Evolutionary conservation across 306 rosid genomes (phyloP), one percentile per base, ranked within the genome.

Genomic region (Comarum palustre): DNA sequence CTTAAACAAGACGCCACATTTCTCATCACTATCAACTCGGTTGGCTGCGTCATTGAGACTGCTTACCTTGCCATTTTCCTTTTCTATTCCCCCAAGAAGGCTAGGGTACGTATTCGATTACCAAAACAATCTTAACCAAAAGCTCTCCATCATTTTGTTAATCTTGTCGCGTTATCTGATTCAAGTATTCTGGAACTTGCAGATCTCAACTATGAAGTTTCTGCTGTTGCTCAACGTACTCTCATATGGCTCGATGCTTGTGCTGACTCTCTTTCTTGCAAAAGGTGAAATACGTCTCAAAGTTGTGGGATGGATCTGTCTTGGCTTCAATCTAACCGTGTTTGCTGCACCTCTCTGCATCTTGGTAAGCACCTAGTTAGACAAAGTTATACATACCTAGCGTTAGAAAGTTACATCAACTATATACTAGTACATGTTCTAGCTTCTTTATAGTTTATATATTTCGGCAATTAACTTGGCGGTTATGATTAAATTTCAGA

Each of bases 271-370:
- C 16, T 83, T 84, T 55, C 86, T 95, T 4, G 71, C 90, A 2
- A 75, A 87, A 65, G 96, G 89, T 16, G 66, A 79, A 31, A 86
- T 69, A 52, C 95, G 96, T 65, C 74, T 91, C 54, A 70, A 81
- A 20, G 80, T 89, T 66, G 80, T 95, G 10, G 99, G 96, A 10
- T 91, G 97, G 97, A 90, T 95, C 69, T 90, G 96, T 68, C 77
- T 95, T 19, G 96, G 82, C 0, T 95, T 95, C 75, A 95, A 88
- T 75, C 83, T 90, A 0, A 77, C 82, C 42, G 99, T 95, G 0
- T 95, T 91, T 68, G 97, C 95, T 69, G 95, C 99, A 0, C 99
- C 99, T 57, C 96, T 95, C 51, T 84, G 81, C 83, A 85, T 91
- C 54, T 77, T 88, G 88, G 99, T 93, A 71, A 85, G 83, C 27